Evolutionary conservation across 1,284 basidiomycete genomes (phyloP).

Genomic region (Ustilago vetiveriae): DNA sequence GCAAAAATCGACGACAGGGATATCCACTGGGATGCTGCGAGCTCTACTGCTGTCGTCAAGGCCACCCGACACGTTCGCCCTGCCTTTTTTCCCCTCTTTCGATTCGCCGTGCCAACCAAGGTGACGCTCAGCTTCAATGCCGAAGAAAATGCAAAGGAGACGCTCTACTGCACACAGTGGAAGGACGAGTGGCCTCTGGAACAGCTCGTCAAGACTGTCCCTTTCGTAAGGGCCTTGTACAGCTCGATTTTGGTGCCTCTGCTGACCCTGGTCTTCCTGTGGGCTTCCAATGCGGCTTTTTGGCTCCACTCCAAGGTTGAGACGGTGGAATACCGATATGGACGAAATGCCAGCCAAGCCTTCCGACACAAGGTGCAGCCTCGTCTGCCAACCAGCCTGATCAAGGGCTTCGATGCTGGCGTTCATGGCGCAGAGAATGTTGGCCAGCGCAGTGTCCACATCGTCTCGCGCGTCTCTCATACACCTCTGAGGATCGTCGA

Average conservation of each 20-base stretch:
- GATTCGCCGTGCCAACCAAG: slow-evolving; percentile 42
- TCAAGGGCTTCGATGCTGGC: slow-evolving; percentile 35
- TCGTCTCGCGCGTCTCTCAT: slow-evolving; percentile 22
- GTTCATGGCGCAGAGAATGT: slow-evolving; percentile 26
- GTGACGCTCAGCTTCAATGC: slow-evolving; percentile 37
- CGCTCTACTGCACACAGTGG: slow-evolving; percentile 51
- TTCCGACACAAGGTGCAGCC: slow-evolving; percentile 26
- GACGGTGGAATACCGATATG: slow-evolving; percentile 22
- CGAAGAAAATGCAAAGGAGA: slow-evolving; percentile 18
- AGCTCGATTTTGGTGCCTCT: slow-evolving; percentile 29
- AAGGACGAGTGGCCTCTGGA: slow-evolving; percentile 47
- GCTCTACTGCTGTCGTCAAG: slow-evolving; percentile 37
- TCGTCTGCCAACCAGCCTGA: slow-evolving; percentile 25
- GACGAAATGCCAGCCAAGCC: slow-evolving; percentile 7
- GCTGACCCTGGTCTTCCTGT: slow-evolving; percentile 33
- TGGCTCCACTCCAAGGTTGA: slow-evolving; percentile 30
- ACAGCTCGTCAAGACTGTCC: slow-evolving; percentile 15
- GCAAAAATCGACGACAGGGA: slow-evolving; percentile 37
- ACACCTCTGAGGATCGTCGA: slow-evolving; percentile 29
- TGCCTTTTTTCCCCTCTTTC: slow-evolving; percentile 47
- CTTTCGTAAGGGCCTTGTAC: slow-evolving; percentile 26
- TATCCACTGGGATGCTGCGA: slow-evolving; percentile 36
- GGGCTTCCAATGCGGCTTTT: slow-evolving; percentile 39
- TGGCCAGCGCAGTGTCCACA: slow-evolving; percentile 10
- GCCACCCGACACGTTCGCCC: slow-evolving; percentile 43